Base-by-base conservation (phyloP, 148 eudicot genomes). In the Linanthus parryae region DNA sequence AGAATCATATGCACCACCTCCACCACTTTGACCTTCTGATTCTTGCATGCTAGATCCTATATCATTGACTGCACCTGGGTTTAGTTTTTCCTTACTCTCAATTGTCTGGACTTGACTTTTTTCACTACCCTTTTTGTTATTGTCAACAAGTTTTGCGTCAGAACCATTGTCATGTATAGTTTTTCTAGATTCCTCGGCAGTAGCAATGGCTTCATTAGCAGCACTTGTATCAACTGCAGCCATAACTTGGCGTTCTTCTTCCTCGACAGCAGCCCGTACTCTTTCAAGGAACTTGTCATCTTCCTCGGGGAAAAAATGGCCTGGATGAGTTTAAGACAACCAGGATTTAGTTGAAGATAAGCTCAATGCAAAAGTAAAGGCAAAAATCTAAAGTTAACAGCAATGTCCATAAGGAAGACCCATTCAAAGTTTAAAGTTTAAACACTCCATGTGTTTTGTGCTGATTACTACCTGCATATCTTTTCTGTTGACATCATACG, bases 261-360 rank as follows among this genome's bases (percentile, higher is more conserved):
- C 97, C 68, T 89, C 97, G 57, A 80, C 97, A 28, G 94, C 95
- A 66, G 85, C 95, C 59, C 74, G 74, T 49, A 89, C 90, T 71
- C 73, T 72, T 66, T 89, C 97, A 50, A 89, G 79, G 74, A 89
- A 89, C 44, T 82, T 85, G 71, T 89, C 84, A 58, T 89, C 97
- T 56, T 88, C 97, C 65, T 89, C 97, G 8, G 95, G 97, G 42
- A 89, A 73, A 67, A 89, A 89, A 71, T 85, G 90, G 37, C 97
- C 97, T 89, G 85, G 68, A 66, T 46, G 44, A 57, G 61, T 19
- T 9, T 39, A 23, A 27, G 42, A 39, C 49, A 38, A 27, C 23
- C 27, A 34, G 12, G 36, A 51, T 4, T 30, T 41, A 30, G 2
- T 33, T 30, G 19, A 37, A 23, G 21, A 40, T 15, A 20, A 41